Conservation (phyloP, 345 rosid genomes). For the Corchorus capsularis region DNA sequence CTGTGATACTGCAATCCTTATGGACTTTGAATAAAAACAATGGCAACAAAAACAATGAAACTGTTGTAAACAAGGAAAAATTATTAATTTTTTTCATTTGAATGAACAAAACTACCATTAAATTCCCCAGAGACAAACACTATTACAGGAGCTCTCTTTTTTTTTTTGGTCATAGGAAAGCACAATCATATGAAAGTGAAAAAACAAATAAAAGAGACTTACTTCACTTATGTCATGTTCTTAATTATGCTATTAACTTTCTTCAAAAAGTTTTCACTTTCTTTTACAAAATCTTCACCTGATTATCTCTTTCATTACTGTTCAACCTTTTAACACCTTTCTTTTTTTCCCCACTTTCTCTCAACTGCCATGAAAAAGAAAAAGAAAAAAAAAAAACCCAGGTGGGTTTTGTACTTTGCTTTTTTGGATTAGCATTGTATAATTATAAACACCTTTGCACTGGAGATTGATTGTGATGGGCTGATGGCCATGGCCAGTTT, state of each 20-base stretch:
- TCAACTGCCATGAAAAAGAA: background rate
- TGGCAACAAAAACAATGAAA: conserved; percentile 12
- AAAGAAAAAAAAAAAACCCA: background rate
- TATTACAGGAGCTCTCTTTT: background rate
- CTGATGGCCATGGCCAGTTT: background rate
- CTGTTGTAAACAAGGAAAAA: background rate
- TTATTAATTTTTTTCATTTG: too few species aligned
- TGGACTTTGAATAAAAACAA: background rate
- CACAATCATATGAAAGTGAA: conserved; percentile 15
- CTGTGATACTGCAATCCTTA: background rate
- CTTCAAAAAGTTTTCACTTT: conserved; percentile 15
- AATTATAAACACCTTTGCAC: background rate
- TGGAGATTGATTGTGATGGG: background rate
- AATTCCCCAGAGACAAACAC: background rate
- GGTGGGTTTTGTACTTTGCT: background rate
- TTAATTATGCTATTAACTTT: conserved; percentile 15
- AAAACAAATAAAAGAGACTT: background rate
- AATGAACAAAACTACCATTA: background rate
- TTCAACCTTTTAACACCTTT: background rate
- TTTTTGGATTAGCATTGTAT: too few species aligned
- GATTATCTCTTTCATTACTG: background rate
- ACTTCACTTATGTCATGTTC: conserved; percentile 8
- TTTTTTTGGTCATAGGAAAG: background rate
- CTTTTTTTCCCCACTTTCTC: background rate
- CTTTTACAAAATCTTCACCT: background rate